Percentiles rank a stretch among this genome's conserved stretches.
These are phyloP conservation scores for Colletotrichum sublineola DNA, from an alignment of 2,329 filamentous ascomycete species.

Conservation along the genomic window DNA sequence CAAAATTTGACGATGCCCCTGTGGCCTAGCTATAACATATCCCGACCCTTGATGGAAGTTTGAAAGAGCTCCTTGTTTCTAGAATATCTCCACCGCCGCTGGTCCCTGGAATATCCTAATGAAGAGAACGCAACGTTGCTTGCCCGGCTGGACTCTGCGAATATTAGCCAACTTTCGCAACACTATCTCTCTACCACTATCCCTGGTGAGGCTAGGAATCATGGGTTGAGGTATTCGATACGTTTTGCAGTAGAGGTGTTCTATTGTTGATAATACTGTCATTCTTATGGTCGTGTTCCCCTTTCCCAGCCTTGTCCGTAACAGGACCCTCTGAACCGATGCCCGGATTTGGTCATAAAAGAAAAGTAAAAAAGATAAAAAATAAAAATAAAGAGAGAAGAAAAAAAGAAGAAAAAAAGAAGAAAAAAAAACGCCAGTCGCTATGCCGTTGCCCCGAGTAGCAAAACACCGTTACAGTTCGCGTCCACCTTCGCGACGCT, in stretches of 20 bases:
- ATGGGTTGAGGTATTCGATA: not conserved
- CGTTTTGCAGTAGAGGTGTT: not conserved
- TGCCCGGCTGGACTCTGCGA: not conserved
- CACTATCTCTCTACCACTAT: no score
- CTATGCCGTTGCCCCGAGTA: conserved; percentile 28
- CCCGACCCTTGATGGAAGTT: no score
- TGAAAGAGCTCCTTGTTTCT: not conserved
- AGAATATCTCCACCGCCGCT: not conserved
- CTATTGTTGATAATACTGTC: not conserved
- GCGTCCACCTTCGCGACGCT: not conserved
- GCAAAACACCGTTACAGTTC: not conserved
- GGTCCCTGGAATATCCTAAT: not conserved
- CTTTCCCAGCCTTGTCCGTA: not conserved
- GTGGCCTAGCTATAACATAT: no score
- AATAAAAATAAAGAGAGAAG: not conserved
- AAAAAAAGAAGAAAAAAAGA: not conserved
- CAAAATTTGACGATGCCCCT: no score
- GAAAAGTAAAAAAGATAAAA: not conserved
- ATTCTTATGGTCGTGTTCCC: not conserved
- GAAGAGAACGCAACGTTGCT: not conserved
- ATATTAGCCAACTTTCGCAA: not conserved
- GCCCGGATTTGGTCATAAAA: not conserved
- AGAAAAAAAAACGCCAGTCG: conserved; percentile 33
- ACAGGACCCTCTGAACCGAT: not conserved
- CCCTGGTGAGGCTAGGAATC: not conserved